Evolutionary conservation across 1,284 basidiomycete genomes (phyloP), one percentile per base, ranked within the genome.

Genomic region (Ustilago hordei): DNA sequence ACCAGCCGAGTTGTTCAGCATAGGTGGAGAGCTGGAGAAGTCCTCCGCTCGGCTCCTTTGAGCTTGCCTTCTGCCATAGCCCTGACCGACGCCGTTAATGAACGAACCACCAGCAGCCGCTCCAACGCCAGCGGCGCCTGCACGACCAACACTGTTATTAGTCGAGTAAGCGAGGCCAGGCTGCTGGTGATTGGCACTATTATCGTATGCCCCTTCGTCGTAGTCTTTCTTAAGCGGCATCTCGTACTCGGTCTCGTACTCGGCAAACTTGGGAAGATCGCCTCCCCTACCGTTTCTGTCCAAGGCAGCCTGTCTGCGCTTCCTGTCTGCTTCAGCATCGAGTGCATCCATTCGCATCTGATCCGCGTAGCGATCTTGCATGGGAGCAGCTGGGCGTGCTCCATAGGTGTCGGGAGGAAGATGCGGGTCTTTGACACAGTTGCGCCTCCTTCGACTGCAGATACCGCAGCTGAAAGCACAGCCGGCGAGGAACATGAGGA

Each of bases 281-380:
- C 55, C 58, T 15, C 53, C 55, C 19, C 45, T 62, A 12, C 23
- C 28, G 12, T 55, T 50, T 39, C 73, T 62, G n/a, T 72, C 64
- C 39, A 73, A 50, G 1, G 73, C 73, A 3, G 59, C 69, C 53
- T 81, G 82, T 39, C 81, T 72, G 11, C 69, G 57, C 53, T 80
- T 78, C 38, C 82, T 60, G 56, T 83, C 81, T 17, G 59, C 57
- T 60, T 84, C 82, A 11, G 82, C 82, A 13, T 78, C 66, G 53
- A 84, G 64, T 3, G 82, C 82, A 36, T 84, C 80, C 81, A 84
- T 78, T n/a, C 82, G 74, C 82, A 84, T 84, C 50, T 80, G 75
- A 35, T 77, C 69, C 31, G 55, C 68, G 56, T 84, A 81, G 11
- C 57, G 34, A 52, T 79, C 69, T 32, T 61, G 59, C 55, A 58